Base-by-base conservation (phyloP, 306 rosid species). In the Mimosa bimucronata region DNA sequence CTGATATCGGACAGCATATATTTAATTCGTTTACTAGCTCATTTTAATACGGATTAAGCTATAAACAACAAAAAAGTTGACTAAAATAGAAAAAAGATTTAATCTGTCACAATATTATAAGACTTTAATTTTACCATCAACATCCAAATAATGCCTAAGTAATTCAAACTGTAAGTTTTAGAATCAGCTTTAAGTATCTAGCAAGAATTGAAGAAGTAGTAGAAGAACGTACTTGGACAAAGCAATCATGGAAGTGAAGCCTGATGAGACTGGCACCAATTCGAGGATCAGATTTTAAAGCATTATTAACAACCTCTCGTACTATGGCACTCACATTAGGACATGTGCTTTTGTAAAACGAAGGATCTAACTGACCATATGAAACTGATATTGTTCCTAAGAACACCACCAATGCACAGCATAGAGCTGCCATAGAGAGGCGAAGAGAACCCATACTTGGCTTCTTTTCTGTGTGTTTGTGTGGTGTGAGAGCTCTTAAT, bases 241-340 rank as follows among this genome's bases (percentile, higher is more conserved):
- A 90, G 82, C 93, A 89, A 26, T 87, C 93, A 11, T 89, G 93
- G 64, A 89, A 87, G 52, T 84, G 87, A 84, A 89, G 89, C 74
- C 93, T 80, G 2, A 76, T 16, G 68, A 89, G 83, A 76, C 88
- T 86, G 45, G 86, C 91, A 15, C 80, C 82, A 8, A 87, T 86
- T 1, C 87, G 79, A 0, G 80, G n/a, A 73, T 89, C 91, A 0
- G 71, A 13, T 7, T 0, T 16, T 14, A 79, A 53, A 71, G 85
- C 85, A 0, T 45, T 0, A 69, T 13, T 4, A 50, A 88, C 66
- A 61, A 86, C 74, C 21, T 10, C 46, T 30, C 45, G 64, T 0
- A 86, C 85, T 55, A 53, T 55, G 9, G 29, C 0, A 7, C 19
- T 8, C 15, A 77, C 79, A 0, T 1, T 5, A 7, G 90, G 90